A percentile compares a stretch with the other conserved stretches of the same genome.
phyloP scores from a whole-genome alignment of 306 rosid species.

The Vigna trinervia region DNA sequence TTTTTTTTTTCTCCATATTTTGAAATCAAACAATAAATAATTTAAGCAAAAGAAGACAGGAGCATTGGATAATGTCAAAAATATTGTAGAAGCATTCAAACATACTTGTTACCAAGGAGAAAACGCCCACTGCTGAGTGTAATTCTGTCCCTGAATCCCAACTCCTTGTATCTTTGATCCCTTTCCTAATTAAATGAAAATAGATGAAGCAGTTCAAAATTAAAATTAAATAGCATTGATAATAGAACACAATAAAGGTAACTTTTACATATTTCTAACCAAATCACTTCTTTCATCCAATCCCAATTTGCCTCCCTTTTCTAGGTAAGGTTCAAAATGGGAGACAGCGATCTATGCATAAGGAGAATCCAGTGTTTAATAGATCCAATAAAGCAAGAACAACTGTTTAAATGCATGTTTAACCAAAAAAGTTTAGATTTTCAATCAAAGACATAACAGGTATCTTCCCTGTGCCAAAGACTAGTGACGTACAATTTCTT shows the following conservation, averaged over 20 bases:
- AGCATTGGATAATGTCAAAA: slow-evolving; percentile 21
- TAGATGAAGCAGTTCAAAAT: slow-evolving; percentile 37
- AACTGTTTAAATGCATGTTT: slow-evolving; percentile 26
- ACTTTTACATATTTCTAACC: slow-evolving; percentile 31
- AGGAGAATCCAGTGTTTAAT: slow-evolving; percentile 18
- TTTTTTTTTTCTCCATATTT: not conserved
- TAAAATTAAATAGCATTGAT: not conserved
- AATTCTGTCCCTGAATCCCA: slow-evolving; percentile 98
- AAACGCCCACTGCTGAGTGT: slow-evolving; percentile 99
- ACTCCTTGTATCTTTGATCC: slow-evolving; percentile 97
- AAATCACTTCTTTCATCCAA: slow-evolving; percentile 22
- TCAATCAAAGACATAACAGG: slow-evolving; percentile 1
- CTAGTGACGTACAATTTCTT: slow-evolving; percentile 20
- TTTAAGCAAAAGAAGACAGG: slow-evolving; percentile 27
- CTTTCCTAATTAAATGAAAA: slow-evolving; percentile 67
- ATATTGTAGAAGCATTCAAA: slow-evolving; percentile 52
- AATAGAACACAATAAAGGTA: not conserved
- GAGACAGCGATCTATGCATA: slow-evolving; percentile 16
- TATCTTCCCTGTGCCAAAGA: slow-evolving; percentile 21
- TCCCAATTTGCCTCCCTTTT: not conserved
- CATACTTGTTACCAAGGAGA: slow-evolving; percentile 99
- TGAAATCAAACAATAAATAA: slow-evolving; percentile 25
- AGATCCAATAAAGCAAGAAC: slow-evolving; percentile 10
- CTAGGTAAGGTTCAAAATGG: slow-evolving; percentile 19
- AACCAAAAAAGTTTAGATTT: slow-evolving; percentile 37